Conservation (phyloP, 2,329 filamentous ascomycete species). For the Colletotrichum cordylinicola region DNA sequence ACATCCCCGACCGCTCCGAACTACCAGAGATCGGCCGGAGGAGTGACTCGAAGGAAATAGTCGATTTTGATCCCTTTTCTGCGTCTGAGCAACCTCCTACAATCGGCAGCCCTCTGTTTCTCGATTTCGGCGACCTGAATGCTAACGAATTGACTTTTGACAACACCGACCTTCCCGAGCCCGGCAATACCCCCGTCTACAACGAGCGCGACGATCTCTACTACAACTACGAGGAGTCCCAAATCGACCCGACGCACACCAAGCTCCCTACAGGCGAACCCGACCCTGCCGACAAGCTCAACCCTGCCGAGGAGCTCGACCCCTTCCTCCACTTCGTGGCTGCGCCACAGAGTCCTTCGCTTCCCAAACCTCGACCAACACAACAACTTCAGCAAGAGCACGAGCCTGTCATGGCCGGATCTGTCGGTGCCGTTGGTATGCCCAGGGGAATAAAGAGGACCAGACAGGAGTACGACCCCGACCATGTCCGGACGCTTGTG, state of each 20-base stretch:
- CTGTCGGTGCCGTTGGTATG: not conserved
- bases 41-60: too few relatives aligned
- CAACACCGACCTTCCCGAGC: not conserved
- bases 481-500: not conserved
- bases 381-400: not conserved
- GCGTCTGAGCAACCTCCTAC: too few relatives aligned
- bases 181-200: not conserved
- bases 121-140: not conserved
- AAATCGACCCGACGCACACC: too few relatives aligned
- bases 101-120: not conserved
- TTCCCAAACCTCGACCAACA: not conserved
- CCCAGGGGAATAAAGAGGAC: not conserved
- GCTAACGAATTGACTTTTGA: not conserved
- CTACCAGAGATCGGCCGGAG: too few relatives aligned
- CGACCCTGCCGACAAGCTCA: too few relatives aligned
- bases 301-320: not conserved
- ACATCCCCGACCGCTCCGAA: not conserved
- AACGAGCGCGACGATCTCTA: not conserved
- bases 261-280: too few relatives aligned
- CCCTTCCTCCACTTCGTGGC: not conserved
- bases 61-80: too few relatives aligned
- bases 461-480: not conserved
- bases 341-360: not conserved
- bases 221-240: not conserved
- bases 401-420: not conserved